Evolutionary conservation across 164 flowering plant genomes (phyloP).

Genomic region (Aristolochia californica): DNA sequence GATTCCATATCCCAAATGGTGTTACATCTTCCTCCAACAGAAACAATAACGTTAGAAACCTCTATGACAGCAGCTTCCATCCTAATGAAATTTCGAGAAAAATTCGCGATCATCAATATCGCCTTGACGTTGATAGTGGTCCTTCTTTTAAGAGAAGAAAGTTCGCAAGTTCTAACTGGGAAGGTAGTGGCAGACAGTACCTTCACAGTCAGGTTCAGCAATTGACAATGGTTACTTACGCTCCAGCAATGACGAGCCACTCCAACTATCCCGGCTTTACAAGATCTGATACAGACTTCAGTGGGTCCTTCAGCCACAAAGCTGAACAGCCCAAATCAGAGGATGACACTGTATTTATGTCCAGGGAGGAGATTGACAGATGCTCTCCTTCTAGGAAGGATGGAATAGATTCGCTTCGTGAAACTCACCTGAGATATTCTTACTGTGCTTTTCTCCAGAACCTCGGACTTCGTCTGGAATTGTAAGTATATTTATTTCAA

Average conservation of each 20-base stretch:
- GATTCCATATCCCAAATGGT: neutral
- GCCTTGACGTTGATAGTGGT: constrained; percentile 14
- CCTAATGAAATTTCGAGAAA: constrained; percentile 15
- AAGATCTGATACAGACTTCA: constrained; percentile 22
- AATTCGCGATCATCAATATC: constrained; percentile 17
- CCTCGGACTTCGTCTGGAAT: constrained; percentile 74
- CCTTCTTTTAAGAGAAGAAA: constrained; percentile 57
- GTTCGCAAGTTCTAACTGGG: constrained; percentile 36
- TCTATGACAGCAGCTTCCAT: neutral
- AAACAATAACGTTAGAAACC: neutral
- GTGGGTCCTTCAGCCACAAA: constrained; percentile 27
- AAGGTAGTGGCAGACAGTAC: constrained; percentile 25
- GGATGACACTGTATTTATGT: constrained; percentile 58
- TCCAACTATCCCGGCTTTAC: constrained; percentile 12
- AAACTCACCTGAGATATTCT: constrained; percentile 73
- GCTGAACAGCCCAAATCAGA: constrained; percentile 47
- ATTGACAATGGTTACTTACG: constrained; percentile 12
- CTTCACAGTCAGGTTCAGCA: constrained; percentile 7
- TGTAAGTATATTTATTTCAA: constrained; percentile 41
- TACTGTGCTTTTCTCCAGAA: constrained; percentile 85
- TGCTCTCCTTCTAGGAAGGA: constrained; percentile 90
- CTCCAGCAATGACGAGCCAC: constrained; percentile 22
- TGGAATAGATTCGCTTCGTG: constrained; percentile 79
- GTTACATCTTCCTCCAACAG: neutral
- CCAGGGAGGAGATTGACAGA: constrained; percentile 82